Evolutionary conservation across 1,139 yeast species (phyloP), one percentile per base, ranked within the genome.

Genomic region (Yamadazyma songkhlaensis): DNA sequence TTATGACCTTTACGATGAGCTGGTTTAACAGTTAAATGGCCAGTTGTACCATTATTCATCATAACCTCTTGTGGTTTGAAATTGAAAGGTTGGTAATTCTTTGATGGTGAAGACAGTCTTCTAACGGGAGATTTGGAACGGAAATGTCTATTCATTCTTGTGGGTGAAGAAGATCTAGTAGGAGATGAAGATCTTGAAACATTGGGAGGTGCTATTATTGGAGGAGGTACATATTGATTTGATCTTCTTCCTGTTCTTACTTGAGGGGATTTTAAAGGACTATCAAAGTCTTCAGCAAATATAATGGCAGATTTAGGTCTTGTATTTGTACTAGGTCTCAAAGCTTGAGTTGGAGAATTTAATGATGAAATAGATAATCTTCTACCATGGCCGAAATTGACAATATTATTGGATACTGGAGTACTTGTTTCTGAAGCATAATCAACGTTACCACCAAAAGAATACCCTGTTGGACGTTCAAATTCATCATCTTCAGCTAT

Each of bases 1-100:
- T 90, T 78, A 62, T 92, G 98, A 9, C 98, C 97, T 47, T 90
- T 82, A 65, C 97, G 79, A 53, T 87, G 94, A 0, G 85, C 80
- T 0, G 90, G 77, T 45, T 72, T 74, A 11, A 62, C 59, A 48
- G 52, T 57, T 22, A 67, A 50, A 5, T 64, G 56, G 26, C 48
- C 51, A 26, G 51, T 50, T 8, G 64, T 57, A n/a, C 56, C 51
- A 46, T 57, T 60, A 34, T 57, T 53, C 40, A 51, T 40, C 59
- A 60, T 53, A 29, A 67, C 49, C 42, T 68, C 75, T 43, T 68
- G 74, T 4, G 74, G 66, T 49, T 67, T 57, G 53, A 71, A 71
- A 46, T 71, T 71, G 54, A 71, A 71, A 6, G 77, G 76, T 41
- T 51, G 64, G 32, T 55, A 52, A 14, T 51, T 43, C 32, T 66